Evolutionary conservation across 83 land plant species (phyloP).

Genomic region (Picea abies): DNA sequence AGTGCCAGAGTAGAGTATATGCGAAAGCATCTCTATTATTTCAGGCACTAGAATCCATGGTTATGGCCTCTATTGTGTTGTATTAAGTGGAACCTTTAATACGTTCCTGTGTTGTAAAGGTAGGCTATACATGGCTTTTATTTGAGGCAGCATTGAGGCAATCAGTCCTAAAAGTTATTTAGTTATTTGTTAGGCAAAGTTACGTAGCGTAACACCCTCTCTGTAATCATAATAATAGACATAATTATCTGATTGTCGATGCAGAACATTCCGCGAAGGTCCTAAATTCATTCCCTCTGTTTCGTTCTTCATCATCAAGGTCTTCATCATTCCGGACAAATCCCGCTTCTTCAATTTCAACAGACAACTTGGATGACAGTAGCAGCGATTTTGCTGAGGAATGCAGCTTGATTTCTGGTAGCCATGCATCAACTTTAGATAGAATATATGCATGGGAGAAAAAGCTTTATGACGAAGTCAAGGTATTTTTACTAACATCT

Average conservation of each 20-base stretch:
- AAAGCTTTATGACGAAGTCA: slow-evolving; percentile 71
- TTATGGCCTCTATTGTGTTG: neutral
- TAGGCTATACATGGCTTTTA: neutral
- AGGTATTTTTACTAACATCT: slow-evolving; percentile 33
- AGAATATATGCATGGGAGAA: slow-evolving; percentile 74
- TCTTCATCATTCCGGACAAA: slow-evolving; percentile 16
- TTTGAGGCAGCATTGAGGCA: neutral
- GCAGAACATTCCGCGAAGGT: slow-evolving; percentile 12
- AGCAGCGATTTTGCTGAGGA: slow-evolving; percentile 58
- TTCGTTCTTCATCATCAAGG: slow-evolving; percentile 17
- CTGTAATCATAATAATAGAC: neutral
- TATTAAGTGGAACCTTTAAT: neutral
- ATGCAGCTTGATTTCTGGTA: slow-evolving; percentile 42
- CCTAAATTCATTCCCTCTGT: slow-evolving; percentile 8
- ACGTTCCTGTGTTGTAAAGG: neutral
- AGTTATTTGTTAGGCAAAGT: neutral
- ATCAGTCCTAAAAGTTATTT: too few relatives aligned
- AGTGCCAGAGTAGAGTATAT: neutral
- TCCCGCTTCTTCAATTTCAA: slow-evolving; percentile 35
- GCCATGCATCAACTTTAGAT: slow-evolving; percentile 70
- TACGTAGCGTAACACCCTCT: neutral
- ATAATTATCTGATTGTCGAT: neutral
- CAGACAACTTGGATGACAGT: slow-evolving; percentile 45
- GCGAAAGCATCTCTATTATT: neutral
- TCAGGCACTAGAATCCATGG: neutral